Evolutionary conservation across 352 stramenopile species (phyloP).

Genomic region (Phytopythium chamaehyphon): DNA sequence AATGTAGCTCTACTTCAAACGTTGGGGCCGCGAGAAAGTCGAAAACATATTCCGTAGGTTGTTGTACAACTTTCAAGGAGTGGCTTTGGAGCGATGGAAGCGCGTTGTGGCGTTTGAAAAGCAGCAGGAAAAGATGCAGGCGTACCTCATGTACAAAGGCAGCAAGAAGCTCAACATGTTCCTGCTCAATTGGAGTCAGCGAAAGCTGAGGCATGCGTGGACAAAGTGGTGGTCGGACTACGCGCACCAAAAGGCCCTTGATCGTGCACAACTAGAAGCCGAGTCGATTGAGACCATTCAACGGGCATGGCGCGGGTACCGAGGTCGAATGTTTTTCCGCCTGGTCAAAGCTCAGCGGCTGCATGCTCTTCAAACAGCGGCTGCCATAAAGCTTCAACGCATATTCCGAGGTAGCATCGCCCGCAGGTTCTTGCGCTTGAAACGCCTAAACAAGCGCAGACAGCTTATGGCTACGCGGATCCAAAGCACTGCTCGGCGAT

Average conservation of each 20-base stretch:
- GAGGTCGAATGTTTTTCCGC: slow-evolving; percentile 35
- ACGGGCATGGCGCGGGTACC: slow-evolving; percentile 50
- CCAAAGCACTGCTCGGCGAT: slow-evolving; percentile 41
- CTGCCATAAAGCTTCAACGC: slow-evolving; percentile 53
- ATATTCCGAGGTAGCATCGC: slow-evolving; percentile 53
- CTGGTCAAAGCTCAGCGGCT: slow-evolving; percentile 43
- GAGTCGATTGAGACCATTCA: slow-evolving; percentile 57
- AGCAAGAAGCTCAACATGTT: slow-evolving; percentile 74
- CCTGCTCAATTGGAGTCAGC: slow-evolving; percentile 62
- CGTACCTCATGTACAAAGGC: slow-evolving; percentile 75
- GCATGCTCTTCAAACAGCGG: slow-evolving; percentile 30
- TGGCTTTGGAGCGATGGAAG: slow-evolving; percentile 63
- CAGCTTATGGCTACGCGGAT: slow-evolving; percentile 48
- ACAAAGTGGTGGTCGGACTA: slow-evolving; percentile 62
- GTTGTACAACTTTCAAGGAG: slow-evolving; percentile 57
- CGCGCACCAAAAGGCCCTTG: slow-evolving; percentile 42
- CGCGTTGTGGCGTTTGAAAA: slow-evolving; percentile 46
- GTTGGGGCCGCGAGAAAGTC: slow-evolving; percentile 74
- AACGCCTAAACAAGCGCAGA: slow-evolving; percentile 31
- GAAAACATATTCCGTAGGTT: slow-evolving; percentile 70
- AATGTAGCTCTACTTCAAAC: slow-evolving; percentile 67
- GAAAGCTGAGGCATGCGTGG: slow-evolving; percentile 64
- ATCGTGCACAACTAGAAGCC: slow-evolving; percentile 40
- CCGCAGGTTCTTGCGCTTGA: slow-evolving; percentile 59
- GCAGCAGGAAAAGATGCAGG: slow-evolving; percentile 68